Conservation (phyloP, 768 basidiomycete species). For the Tricholoma bakamatsutake region DNA sequence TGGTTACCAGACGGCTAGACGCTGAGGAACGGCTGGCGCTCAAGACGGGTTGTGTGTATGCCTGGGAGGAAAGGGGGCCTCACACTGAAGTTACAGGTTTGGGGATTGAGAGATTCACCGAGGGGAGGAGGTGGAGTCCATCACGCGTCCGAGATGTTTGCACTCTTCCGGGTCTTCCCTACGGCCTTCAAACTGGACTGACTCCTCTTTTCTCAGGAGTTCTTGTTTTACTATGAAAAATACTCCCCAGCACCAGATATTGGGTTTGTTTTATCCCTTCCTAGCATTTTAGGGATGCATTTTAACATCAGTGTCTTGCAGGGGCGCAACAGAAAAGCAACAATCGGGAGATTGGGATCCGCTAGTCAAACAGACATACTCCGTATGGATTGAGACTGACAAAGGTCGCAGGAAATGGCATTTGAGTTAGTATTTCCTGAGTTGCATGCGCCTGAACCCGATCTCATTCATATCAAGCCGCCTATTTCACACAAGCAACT, state of each 20-base stretch:
- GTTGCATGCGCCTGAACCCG: slow-evolving; percentile 4
- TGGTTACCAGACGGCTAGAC: slow-evolving; percentile 74
- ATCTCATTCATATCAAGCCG: slow-evolving; percentile 39
- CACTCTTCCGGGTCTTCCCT: slow-evolving; percentile 12
- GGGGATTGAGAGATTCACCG: slow-evolving; percentile 82
- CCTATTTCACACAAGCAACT: slow-evolving; percentile 76
- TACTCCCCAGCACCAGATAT: slow-evolving; percentile 45
- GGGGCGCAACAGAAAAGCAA: slow-evolving; percentile 34
- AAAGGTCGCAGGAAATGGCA: slow-evolving; percentile 76
- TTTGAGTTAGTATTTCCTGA: slow-evolving; percentile 49
- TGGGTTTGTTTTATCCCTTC: slow-evolving; percentile 25
- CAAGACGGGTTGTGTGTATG: slow-evolving; percentile 48
- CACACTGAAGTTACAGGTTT: slow-evolving; percentile 71
- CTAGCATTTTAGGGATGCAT: neutral
- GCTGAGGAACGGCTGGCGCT: slow-evolving; percentile 66
- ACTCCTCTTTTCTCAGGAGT: slow-evolving; percentile 47
- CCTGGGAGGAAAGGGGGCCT: slow-evolving; percentile 74
- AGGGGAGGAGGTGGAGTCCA: slow-evolving; percentile 78
- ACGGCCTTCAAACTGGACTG: slow-evolving; percentile 2
- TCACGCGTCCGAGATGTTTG: slow-evolving; percentile 78
- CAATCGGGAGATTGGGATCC: slow-evolving; percentile 60
- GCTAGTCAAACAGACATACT: slow-evolving; percentile 81
- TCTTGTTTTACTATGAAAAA: slow-evolving; percentile 81
- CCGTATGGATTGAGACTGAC: slow-evolving; percentile 65
- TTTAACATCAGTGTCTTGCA: neutral